Base-by-base conservation (phyloP, 1,284 basidiomycete genomes). In the Pterulicium gracile region DNA sequence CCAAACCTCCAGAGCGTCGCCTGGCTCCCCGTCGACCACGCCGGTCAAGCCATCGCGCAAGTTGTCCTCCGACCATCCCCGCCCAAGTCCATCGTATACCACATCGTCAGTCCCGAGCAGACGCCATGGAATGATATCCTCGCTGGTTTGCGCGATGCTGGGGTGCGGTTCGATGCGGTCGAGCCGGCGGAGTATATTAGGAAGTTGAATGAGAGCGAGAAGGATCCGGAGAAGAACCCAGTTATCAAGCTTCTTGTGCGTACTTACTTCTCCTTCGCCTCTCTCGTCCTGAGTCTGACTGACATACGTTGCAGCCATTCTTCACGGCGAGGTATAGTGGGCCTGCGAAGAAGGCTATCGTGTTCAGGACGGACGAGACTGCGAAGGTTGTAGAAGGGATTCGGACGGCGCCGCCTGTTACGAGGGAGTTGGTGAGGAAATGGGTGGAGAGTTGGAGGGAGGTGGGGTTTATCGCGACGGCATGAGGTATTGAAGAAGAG, bases 11-110 rank as follows among this genome's bases (percentile, higher is more conserved):
- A 70, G 64, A 54, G 58, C 21, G 62, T 68, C 1, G 69, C 70
- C 10, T 82, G 78, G 79, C 62, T 81, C 1, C 76, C 77, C 0
- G 73, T 80, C 41, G 69, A 81, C 57, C 62, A 65, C 41, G 77
- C 78, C 0, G 79, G 69, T 0, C 57, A 61, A 21, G 66, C 68
- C 4, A 72, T 81, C 48, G 53, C 66, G 24, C 75, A 81, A 45
- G 62, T 81, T 41, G 61, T 71, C 3, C 53, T 62, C 43, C 15
- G 21, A 47, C 23, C 42, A 24, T 23, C 44, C 13, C 20, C 36
- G 1, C 43, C 46, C 3, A 49, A 53, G 23, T 60, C 45, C 10
- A 51, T 54, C 4, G 67, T 76, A 0, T 77, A 71, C 55, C 73
- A 78, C 52, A 61, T 78, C 44, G 62, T 76, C 21, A 72, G 73